A percentile compares a stretch with the other conserved stretches of the same genome.
These are phyloP conservation scores for Stemphylium lycopersici DNA, from an alignment of 2,329 filamentous ascomycete genomes.

Conservation along the genomic window DNA sequence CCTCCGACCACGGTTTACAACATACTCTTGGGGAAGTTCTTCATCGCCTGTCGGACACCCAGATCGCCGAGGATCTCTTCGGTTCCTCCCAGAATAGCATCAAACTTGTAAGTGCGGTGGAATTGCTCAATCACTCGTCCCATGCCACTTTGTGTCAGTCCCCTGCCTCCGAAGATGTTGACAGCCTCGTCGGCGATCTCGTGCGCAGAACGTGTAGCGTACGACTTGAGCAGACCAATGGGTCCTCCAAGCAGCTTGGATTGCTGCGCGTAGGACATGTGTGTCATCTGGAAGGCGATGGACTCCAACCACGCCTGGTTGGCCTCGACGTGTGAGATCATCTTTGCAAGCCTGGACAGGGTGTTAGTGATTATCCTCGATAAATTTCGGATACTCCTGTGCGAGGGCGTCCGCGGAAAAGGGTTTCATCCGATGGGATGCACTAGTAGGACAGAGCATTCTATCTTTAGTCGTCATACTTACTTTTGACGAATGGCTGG, in stretches of 20 bases:
- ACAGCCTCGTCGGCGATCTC: conserved; percentile 84
- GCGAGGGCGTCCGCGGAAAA: background rate
- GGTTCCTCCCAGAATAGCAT: conserved; percentile 71
- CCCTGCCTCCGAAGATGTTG: conserved; percentile 85
- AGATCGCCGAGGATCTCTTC: conserved; percentile 84
- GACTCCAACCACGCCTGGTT: conserved; percentile 85
- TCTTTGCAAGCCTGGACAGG: conserved; percentile 70
- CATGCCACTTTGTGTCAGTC: conserved; percentile 82
- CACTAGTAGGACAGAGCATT: background rate
- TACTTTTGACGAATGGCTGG: conserved; percentile 81
- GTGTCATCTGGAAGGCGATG: conserved; percentile 86
- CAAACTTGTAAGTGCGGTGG: conserved; percentile 79
- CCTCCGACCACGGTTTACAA: conserved; percentile 57
- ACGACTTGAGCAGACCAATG: conserved; percentile 82
- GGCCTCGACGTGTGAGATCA: conserved; percentile 83
- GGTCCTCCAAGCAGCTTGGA: conserved; percentile 77
- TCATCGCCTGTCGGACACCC: conserved; percentile 83
- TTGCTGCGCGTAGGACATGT: conserved; percentile 81
- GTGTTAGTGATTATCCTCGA: conserved; percentile 5
- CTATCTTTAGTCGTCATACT: conserved; percentile 26
- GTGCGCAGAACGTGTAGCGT: conserved; percentile 75
- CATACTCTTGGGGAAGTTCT: conserved; percentile 83
- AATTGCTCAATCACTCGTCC: conserved; percentile 83
- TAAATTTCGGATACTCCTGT: background rate
- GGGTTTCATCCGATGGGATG: conserved; percentile 5